Percentiles rank a stretch among this genome's conserved stretches.
Evolutionary conservation across 495 filamentous ascomycete species (phyloP).

Genomic region (Aspergillus bridgeri): DNA sequence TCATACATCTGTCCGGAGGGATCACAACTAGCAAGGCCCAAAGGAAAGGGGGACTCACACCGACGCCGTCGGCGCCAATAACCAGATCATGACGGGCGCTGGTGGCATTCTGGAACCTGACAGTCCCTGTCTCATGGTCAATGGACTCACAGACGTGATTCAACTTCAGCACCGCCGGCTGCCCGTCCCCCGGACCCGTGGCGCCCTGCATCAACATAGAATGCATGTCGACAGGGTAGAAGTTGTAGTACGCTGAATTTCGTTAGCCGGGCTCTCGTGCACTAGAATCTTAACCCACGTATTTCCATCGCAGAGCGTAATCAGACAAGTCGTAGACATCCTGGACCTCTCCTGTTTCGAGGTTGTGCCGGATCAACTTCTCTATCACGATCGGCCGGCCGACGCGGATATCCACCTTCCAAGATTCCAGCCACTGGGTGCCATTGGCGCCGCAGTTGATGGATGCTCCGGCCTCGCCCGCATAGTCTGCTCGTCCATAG

Average conservation of each 20-base stretch:
- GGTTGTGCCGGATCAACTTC: slow-evolving; percentile 32
- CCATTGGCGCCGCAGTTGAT: slow-evolving; percentile 28
- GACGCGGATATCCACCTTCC: slow-evolving; percentile 27
- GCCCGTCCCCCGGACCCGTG: slow-evolving; percentile 21
- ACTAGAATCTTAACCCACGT: slow-evolving; percentile 8
- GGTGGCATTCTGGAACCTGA: slow-evolving; percentile 24
- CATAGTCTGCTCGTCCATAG: slow-evolving; percentile 30
- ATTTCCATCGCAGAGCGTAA: slow-evolving; percentile 29
- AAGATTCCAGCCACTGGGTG: slow-evolving; percentile 24
- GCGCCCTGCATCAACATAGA: slow-evolving; percentile 25
- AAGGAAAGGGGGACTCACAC: slow-evolving; percentile 13
- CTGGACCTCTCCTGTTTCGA: slow-evolving; percentile 23
- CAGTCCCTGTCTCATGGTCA: slow-evolving; percentile 16
- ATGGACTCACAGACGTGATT: slow-evolving; percentile 24
- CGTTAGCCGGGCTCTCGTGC: background rate
- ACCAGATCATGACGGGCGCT: slow-evolving; percentile 22
- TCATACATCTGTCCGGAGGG: background rate
- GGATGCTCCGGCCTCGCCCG: slow-evolving; percentile 29
- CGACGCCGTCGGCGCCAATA: slow-evolving; percentile 28
- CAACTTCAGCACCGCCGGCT: slow-evolving; percentile 17
- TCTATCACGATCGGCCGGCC: slow-evolving; percentile 30
- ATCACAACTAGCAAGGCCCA: background rate
- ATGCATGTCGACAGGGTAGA: slow-evolving; percentile 33
- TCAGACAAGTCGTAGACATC: slow-evolving; percentile 26
- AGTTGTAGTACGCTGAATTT: slow-evolving; percentile 28